Base-by-base conservation (phyloP, 2,329 filamentous ascomycete species). In the Sporothrix humicola region DNA sequence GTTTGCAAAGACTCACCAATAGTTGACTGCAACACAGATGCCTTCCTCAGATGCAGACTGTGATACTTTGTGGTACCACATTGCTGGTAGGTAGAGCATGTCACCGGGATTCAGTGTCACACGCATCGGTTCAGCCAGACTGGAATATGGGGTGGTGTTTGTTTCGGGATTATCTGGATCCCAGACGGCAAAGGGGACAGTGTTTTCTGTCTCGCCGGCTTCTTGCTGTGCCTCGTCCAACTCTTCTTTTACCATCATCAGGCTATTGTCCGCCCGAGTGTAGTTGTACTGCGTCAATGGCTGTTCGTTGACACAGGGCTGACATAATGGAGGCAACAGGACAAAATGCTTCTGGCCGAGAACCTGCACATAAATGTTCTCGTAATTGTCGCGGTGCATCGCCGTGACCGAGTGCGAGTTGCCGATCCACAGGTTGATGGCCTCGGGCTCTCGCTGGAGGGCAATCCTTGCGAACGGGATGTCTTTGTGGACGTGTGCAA, bases 51-150 rank as follows among this genome's bases (percentile, higher is more conserved):
- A 86, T 76, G 89, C 90, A 1, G 87, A 90, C 79, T 96, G 93
- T 7, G 88, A 89, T 4, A 96, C 93, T 79, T 95, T 94, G 79
- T 96, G 93, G 79, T 93, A 93, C 93, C 93, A 96, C 85, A 95
- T 88, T 6, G 92, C 90, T 7, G 93, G 93, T 44, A 96, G 83
- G 81, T 96, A 96, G 17, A 96, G 81, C 90, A 96, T 93, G 79
- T 96, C 93, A 0, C 93, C 93, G 10, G 90, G 87, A 0, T 90
- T 81, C 2, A 96, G 81, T 0, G 90, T 92, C 0, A 95, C 89
- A n/a, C 87, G 84, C 75, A 94, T 77, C 7, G 92, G 90, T 66
- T 82, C 82, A 0, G 88, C 89, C 12, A 90, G 82, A 50, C 81
- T 78, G 0, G 91, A 93, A 77, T 91, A 92, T 1, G 77, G 77